Evolutionary conservation across 257 asterid genomes (phyloP), one percentile per base, ranked within the genome.

Genomic region (Pogostemon cablin): DNA sequence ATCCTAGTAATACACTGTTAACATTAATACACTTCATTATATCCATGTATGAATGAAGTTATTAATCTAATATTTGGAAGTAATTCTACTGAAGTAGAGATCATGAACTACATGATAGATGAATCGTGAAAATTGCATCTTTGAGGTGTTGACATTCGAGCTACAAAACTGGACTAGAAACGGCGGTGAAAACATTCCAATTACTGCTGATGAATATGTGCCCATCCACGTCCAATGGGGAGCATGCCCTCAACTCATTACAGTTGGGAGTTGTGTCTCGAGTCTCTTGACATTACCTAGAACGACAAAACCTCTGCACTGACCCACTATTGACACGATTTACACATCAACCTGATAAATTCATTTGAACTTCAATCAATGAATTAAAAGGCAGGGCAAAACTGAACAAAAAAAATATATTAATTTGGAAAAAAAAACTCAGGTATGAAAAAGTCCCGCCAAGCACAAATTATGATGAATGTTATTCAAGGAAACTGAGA

Each of bases 331-430:
- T 53, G 68, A 53, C 69, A 15, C 12, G 62, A 67, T 66, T 52
- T 17, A 47, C 52, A 40, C 59, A n/a, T 52, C 61, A 52, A 68
- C 65, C 81, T 64, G 74, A 53, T 53, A n/a, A 48, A 48, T 10
- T 3, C 7, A 55, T 35, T 38, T 63, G 56, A 64, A 69, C 64
- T 59, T 64, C 67, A 48, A 70, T 49, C 12, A 11, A 63, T 20
- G 35, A 58, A 40, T 8, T 5, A 2, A 8, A 10, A 1, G 54
- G 60, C 60, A 12, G 37, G 4, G 32, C 17, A 38, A 3, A 35
- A 62, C 10, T 17, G 10, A 8, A 32, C 50, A 15, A 9, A 57
- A 56, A n/a, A 42, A 17, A 5, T 11, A 48, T 46, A 12, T 37
- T 47, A 9, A 57, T 12, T 3, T 3, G 63, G 5, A 10, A 5